A percentile compares a stretch with the other conserved stretches of the same genome.
phyloP scores from a whole-genome alignment of 202 grass and related monocot genomes.

The Panicum virgatum region DNA sequence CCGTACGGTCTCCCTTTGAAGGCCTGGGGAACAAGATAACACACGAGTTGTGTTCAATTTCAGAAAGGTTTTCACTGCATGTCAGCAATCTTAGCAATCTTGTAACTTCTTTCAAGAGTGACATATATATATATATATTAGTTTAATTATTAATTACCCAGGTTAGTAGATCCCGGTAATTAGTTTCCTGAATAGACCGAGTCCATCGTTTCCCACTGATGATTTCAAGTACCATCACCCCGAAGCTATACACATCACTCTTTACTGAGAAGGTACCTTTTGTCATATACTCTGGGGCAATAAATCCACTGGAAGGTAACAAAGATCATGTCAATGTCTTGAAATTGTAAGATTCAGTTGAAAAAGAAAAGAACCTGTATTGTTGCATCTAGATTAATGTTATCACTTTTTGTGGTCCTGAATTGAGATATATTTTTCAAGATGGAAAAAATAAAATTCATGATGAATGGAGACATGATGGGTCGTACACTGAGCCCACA shows the following conservation, averaged over 20 bases:
- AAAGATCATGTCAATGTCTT: background rate
- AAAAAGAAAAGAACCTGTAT: background rate
- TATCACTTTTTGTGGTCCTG: too few species aligned
- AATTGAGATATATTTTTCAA: too few species aligned
- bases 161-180: background rate
- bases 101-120: background rate
- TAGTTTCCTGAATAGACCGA: background rate
- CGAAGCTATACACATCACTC: constrained; percentile 28
- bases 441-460: background rate
- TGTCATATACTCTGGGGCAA: constrained; percentile 27
- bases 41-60: background rate
- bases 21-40: background rate
- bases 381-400: too few species aligned
- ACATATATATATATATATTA: too few species aligned
- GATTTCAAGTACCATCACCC: constrained; percentile 22
- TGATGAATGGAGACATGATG: background rate
- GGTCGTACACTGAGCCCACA: constrained; percentile 8
- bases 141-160: constrained; percentile 32
- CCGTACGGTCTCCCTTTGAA: background rate
- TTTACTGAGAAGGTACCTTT: constrained; percentile 7
- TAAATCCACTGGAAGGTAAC: background rate
- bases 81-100: background rate
- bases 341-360: background rate
- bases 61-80: background rate
- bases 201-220: constrained; percentile 30